These are phyloP conservation scores for Aspergillus hancockii DNA, from an alignment of 495 filamentous ascomycete genomes.

Conservation along the genomic window DNA sequence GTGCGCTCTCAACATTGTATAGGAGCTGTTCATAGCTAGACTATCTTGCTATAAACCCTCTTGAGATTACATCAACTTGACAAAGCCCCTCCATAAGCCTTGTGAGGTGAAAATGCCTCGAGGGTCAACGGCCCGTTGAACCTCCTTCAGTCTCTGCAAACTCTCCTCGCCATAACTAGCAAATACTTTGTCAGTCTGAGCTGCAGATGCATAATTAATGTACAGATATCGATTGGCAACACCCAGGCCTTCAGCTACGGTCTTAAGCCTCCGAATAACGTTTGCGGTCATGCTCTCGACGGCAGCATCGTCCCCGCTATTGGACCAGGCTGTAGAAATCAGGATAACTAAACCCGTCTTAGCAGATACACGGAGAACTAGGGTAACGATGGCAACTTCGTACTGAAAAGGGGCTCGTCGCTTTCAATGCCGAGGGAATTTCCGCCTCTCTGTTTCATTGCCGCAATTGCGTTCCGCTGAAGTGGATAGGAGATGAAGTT, in stretches of 20 bases:
- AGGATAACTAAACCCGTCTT: constrained; percentile 5
- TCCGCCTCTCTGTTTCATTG: constrained; percentile 23
- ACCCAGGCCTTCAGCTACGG: constrained; percentile 8
- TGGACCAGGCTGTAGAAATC: constrained; percentile 13
- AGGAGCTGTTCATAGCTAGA: no score
- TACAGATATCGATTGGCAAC: constrained; percentile 21
- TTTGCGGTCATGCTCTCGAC: constrained; percentile 21
- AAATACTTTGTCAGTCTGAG: constrained; percentile 11
- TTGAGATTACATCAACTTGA: constrained; percentile 16
- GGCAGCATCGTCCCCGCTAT: constrained; percentile 6
- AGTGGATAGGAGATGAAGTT: constrained; percentile 21
- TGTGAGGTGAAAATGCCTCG: constrained; percentile 19
- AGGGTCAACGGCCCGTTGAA: constrained; percentile 19
- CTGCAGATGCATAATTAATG: constrained; percentile 21
- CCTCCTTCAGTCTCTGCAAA: constrained; percentile 15
- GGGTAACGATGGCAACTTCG: background rate
- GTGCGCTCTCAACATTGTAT: no score
- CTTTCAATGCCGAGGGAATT: constrained; percentile 30
- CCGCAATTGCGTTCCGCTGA: constrained; percentile 13
- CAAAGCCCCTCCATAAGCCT: constrained; percentile 17
- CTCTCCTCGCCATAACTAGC: constrained; percentile 19
- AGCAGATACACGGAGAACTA: background rate
- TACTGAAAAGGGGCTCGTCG: constrained; percentile 23
- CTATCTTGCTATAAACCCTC: no score
- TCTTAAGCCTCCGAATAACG: constrained; percentile 6